Evolutionary conservation across 208 protist species (phyloP), one percentile per base, ranked within the genome.

Genomic region (Balamuthia mandrillaris): DNA sequence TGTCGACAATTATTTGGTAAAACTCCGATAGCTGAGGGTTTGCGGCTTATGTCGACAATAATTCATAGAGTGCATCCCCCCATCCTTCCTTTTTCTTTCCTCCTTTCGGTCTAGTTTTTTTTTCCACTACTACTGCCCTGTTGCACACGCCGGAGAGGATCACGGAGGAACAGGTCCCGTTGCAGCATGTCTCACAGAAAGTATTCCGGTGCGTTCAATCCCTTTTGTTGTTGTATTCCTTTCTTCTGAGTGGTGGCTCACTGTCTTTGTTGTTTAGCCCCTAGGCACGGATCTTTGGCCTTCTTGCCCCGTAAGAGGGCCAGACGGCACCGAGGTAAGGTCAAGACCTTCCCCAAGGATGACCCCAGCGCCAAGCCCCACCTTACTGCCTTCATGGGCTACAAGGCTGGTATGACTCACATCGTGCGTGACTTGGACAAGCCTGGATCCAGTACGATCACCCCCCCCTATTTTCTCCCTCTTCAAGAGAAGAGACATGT

Each of bases 401-500:
- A 97, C 96, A 99, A 99, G 96, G 98, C 98, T 65, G 98, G 98
- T 91, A 99, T 98, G 97, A 99, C 98, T 54, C 98, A 99, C 96
- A 96, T 99, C 86, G 95, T 99, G 61, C 96, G 98, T 89, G 97
- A 99, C 47, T 88, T 99, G 61, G 96, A 99, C 89, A 94, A 95
- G 72, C 93, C 94, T 37, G 96, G 96, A 79, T 94, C 95, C 42
- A 95, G 88, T 89, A 74, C 16, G 85, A 89, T 70, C 27, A 0
- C 54, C n/a, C 33, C 37, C 31, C 37, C 74, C n/a, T 65, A 16
- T n/a, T 41, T 29, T 18, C 37, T 24, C 37, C 41, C 68, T 63
- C 18, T 37, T 18, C n/a, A 56, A 56, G n/a, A n/a, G n/a, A n/a
- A n/a, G n/a, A n/a, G n/a, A n/a, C n/a, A n/a, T n/a, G n/a, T n/a